Evolutionary conservation across 164 flowering plant genomes (phyloP), one percentile per base, ranked within the genome.

Genomic region (Pachysandra terminalis): DNA sequence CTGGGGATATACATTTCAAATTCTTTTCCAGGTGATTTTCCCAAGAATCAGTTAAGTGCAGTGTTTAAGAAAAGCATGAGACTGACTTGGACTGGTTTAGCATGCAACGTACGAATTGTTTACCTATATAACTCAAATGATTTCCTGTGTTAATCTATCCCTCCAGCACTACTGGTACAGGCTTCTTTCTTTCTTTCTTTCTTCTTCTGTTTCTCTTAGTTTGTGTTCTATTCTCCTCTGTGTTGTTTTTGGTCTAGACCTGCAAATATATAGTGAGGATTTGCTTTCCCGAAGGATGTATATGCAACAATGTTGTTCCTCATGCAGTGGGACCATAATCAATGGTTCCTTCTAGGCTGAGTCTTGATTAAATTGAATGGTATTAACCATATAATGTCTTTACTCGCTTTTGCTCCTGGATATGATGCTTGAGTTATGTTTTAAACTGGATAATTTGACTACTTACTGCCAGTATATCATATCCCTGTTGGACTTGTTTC

Each of bases 1-100:
- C 25, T 90, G 86, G 87, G 85, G 81, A 28, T 88, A 84, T 71
- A 56, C 74, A 60, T 88, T 94, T 71, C 97, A 94, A 73, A 79
- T 88, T 67, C 82, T 91, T 54, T 94, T 85, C 70, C 98, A 94
- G 97, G 98, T 93, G 74, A 24, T 40, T 19, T 32, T 54, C 55
- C 25, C 45, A 22, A 27, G 19, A 53, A 61, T 22, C 48, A 53
- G n/a, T n/a, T n/a, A n/a, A 22, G 41, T 57, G 35, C 40, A 23
- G 35, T 40, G 49, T 57, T 56, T 23, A 8, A 41, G 40, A 21
- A 53, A 5, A 58, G 16, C 45, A 14, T 15, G 32, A 40, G 63
- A 9, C 26, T 19, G 27, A n/a, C 14, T 52, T 41, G n/a, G 60
- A 24, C 24, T 7, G 32, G 14, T 58, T 26, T 26, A 23, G 37